Percentiles rank a stretch among this genome's conserved stretches.
Conservation (phyloP, 2,329 filamentous ascomycete genomes). For the Aspergillus sp. region DNA sequence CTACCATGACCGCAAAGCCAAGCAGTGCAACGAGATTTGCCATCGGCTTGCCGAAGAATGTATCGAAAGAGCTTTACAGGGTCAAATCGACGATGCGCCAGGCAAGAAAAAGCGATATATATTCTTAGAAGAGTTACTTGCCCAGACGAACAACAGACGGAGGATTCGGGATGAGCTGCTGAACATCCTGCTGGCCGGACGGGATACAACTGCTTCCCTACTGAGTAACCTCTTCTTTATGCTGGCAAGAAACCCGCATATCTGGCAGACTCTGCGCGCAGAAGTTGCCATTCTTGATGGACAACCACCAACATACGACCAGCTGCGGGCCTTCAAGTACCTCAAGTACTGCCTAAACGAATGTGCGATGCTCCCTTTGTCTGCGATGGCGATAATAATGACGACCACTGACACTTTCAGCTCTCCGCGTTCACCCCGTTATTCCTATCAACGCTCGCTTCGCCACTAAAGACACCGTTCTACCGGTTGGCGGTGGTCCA, state of each 20-base stretch:
- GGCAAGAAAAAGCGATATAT: conserved; percentile 38
- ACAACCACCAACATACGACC: conserved; percentile 5
- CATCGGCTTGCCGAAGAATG: conserved; percentile 4
- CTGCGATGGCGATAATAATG: too few species aligned
- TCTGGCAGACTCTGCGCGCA: conserved; percentile 21
- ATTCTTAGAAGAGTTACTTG: conserved; percentile 57
- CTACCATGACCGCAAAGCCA: conserved; percentile 13
- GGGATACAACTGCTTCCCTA: conserved; percentile 37
- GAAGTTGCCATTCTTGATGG: conserved; percentile 14
- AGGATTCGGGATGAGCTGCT: conserved; percentile 49
- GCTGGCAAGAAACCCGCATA: conserved; percentile 24
- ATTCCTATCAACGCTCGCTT: not conserved
- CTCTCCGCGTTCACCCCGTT: conserved; percentile 1
- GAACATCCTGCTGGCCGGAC: conserved; percentile 37
- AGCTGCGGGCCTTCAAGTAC: conserved; percentile 6
- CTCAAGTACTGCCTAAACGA: conserved; percentile 8
- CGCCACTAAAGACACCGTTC: not conserved
- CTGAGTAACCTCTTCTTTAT: conserved; percentile 33
- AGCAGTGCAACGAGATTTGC: conserved; percentile 11
- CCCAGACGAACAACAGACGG: conserved; percentile 44
- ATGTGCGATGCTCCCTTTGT: not conserved
- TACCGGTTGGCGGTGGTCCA: not conserved
- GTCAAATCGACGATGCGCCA: not conserved
- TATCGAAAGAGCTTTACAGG: conserved; percentile 16
- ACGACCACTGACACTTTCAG: not conserved